Evolutionary conservation across 2,329 filamentous ascomycete species (phyloP), one percentile per base, ranked within the genome.

Genomic region (Penicillium sp.): DNA sequence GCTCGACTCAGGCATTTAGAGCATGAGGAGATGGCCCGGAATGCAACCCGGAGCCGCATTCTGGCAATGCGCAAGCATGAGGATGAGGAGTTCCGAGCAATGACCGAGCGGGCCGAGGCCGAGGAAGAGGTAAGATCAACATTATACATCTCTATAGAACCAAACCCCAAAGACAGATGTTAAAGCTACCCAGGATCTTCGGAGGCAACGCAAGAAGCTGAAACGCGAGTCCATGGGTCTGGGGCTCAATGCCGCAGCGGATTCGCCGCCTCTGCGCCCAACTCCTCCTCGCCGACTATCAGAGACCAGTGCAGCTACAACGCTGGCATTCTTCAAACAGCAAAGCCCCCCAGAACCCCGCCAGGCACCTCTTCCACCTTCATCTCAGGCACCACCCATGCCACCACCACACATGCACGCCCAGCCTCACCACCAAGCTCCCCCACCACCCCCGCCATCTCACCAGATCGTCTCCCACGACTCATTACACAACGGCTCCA

Each of bases 171-270:
- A 43, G 13, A 9, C 2, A 2, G 16, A 42, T 24, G 22, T 36
- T 52, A 47, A 52, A 42, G 14, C 18, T 21, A 42, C 13, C 27
- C 42, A 75, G 73, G 73, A 75, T 31, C 67, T 75, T 16, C 71
- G 73, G 53, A 67, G 71, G 55, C 71, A 73, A 62, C 65, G 71
- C 48, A 75, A 75, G 57, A 67, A 69, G 38, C 39, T 75, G 34
- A 75, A 75, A 63, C 67, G 73, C 45, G 73, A 75, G 49, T 75
- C 73, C 0, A 75, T 75, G 73, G 73, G 73, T 9, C 56, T 75
- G 11, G 66, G 67, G n/a, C 61, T 60, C 42, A 72, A 75, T 55
- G 60, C 65, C 13, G 61, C 59, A 22, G 57, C 63, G 13, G 73
- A 75, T 56, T 74, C 73, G 40, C 71, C 72, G 38, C 72, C 72